These are phyloP conservation scores for Erysimum cheiri DNA, from an alignment of 441 rosid genomes.

Conservation along the genomic window DNA sequence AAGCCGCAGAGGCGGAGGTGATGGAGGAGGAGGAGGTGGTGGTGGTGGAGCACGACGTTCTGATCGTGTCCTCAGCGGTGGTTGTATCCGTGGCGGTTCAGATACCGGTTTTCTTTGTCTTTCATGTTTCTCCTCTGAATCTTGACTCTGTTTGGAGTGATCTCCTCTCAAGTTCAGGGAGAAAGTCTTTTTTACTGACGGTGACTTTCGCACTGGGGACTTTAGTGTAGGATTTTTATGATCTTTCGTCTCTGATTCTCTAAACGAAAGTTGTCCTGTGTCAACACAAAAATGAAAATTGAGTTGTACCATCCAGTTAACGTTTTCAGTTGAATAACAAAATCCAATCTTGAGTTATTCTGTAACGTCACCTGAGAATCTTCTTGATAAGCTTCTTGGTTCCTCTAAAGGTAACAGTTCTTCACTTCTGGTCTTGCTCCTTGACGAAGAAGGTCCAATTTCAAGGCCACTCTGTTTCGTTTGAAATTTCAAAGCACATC, in stretches of 20 bases:
- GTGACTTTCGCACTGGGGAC: constrained; percentile 36
- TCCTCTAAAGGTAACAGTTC: constrained; percentile 30
- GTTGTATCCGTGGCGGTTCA: constrained; percentile 32
- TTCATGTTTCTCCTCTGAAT: constrained; percentile 32
- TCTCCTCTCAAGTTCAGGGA: constrained; percentile 28
- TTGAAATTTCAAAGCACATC: neutral
- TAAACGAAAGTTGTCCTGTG: constrained; percentile 49
- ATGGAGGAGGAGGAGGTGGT: constrained; percentile 35
- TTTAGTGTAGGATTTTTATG: constrained; percentile 15
- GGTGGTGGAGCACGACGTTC: constrained; percentile 39
- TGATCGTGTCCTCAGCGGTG: constrained; percentile 36
- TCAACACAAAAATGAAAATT: constrained; percentile 7
- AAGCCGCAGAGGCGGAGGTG: constrained; percentile 41
- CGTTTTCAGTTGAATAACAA: neutral
- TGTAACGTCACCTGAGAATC: constrained; percentile 49
- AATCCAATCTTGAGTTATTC: constrained; percentile 16
- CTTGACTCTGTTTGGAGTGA: constrained; percentile 30
- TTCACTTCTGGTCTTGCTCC: constrained; percentile 51
- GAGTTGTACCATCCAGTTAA: neutral
- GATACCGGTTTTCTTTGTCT: constrained; percentile 25
- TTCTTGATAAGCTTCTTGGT: constrained; percentile 45
- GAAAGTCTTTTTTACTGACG: constrained; percentile 34
- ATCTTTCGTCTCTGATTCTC: constrained; percentile 39
- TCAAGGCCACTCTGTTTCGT: constrained; percentile 40
- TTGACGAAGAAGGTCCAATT: constrained; percentile 35